Evolutionary conservation across 129 eudicot genomes (phyloP).

Genomic region (Artemisia argyi): DNA sequence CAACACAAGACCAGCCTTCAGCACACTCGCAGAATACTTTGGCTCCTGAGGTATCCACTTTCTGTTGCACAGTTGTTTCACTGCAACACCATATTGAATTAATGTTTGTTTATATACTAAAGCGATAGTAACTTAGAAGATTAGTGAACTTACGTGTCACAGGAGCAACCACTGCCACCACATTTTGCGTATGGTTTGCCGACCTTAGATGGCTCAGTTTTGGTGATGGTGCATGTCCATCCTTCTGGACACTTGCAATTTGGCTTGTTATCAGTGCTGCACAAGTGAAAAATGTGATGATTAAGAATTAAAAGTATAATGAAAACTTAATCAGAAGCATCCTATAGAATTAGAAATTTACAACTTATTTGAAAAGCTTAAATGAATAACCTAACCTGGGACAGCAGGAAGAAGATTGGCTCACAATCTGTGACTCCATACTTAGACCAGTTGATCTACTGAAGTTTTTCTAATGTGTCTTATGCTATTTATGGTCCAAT

Average conservation of each 20-base stretch:
- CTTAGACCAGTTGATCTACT: background rate
- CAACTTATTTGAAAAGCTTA: slow-evolving; percentile 3
- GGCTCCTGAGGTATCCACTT: slow-evolving; percentile 17
- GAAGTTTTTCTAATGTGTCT: slow-evolving; percentile 15
- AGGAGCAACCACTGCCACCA: slow-evolving; percentile 34
- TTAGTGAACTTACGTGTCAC: slow-evolving; percentile 29
- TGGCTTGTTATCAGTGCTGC: slow-evolving; percentile 34
- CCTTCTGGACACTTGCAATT: slow-evolving; percentile 35
- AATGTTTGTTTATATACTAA: slow-evolving; percentile 10
- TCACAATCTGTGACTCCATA: slow-evolving; percentile 33
- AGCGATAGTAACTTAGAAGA: background rate
- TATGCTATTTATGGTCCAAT: slow-evolving; percentile 17
- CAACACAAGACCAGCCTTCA: slow-evolving; percentile 36
- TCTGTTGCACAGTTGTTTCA: slow-evolving; percentile 16
- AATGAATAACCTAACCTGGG: background rate
- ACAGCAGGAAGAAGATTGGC: slow-evolving; percentile 33
- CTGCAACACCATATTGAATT: slow-evolving; percentile 26
- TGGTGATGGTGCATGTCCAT: slow-evolving; percentile 33
- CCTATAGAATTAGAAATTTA: background rate
- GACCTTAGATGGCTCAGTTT: slow-evolving; percentile 30
- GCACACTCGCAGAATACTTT: slow-evolving; percentile 32
- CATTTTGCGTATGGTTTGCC: slow-evolving; percentile 31
- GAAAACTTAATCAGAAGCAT: background rate
- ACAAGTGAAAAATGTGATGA: slow-evolving; percentile 6
- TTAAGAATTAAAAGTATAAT: background rate